Evolutionary conservation across 768 basidiomycete genomes (phyloP).

Genomic region (Pholiota conissans): DNA sequence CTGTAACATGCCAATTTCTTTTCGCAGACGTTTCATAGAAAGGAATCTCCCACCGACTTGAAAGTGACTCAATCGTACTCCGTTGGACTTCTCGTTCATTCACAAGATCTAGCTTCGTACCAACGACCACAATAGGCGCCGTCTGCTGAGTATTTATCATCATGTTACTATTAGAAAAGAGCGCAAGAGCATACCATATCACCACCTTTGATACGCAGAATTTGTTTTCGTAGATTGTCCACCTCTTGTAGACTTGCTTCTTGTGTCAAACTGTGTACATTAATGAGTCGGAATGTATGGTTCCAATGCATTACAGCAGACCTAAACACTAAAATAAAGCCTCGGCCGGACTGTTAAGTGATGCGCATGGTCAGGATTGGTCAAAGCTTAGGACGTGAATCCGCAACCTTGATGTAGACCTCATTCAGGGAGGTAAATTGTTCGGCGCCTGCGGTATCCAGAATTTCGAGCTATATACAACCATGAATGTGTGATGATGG

Average conservation of each 20-base stretch:
- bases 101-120: slow-evolving; percentile 81
- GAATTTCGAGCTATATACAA: slow-evolving; percentile 62
- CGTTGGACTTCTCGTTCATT: slow-evolving; percentile 79
- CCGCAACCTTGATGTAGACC: slow-evolving; percentile 71
- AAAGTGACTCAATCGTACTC: slow-evolving; percentile 61
- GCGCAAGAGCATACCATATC: slow-evolving; percentile 45
- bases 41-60: slow-evolving; percentile 65
- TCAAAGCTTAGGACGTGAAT: neutral
- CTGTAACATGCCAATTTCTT: slow-evolving; percentile 75
- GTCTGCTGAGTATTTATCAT: slow-evolving; percentile 33
- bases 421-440: slow-evolving; percentile 83
- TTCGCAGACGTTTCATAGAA: slow-evolving; percentile 92
- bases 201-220: slow-evolving; percentile 75
- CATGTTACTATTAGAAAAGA: neutral
- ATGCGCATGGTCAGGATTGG: slow-evolving; percentile 10
- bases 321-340: slow-evolving; percentile 87
- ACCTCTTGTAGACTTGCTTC: slow-evolving; percentile 81
- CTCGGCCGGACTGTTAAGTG: slow-evolving; percentile 57
- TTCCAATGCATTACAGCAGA: slow-evolving; percentile 14
- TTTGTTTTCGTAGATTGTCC: slow-evolving; percentile 78
- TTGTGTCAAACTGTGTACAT: slow-evolving; percentile 63
- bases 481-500: neutral
- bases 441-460: slow-evolving; percentile 86
- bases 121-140: slow-evolving; percentile 83
- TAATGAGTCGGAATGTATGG: slow-evolving; percentile 5